Conservation (phyloP, 257 asterid genomes). For the Solanum sejunctum region DNA sequence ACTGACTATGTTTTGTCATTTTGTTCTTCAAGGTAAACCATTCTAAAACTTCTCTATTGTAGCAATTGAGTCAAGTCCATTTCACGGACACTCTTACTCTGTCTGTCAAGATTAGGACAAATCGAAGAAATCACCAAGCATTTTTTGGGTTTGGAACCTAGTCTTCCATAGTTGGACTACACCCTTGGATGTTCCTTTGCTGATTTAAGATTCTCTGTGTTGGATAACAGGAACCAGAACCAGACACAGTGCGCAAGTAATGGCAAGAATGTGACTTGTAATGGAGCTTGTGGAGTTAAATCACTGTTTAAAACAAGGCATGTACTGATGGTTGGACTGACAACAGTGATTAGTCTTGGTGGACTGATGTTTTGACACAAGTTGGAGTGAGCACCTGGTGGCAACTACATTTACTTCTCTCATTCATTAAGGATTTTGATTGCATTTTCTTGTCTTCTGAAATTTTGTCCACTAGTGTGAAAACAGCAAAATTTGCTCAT, state of each 20-base stretch:
- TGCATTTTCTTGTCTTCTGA: background rate
- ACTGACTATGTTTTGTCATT: conserved; percentile 39
- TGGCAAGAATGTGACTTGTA: conserved; percentile 29
- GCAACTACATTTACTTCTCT: background rate
- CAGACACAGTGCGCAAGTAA: conserved; percentile 50
- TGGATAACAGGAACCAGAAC: conserved; percentile 36
- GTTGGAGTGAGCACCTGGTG: background rate
- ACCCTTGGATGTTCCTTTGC: background rate
- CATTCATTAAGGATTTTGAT: background rate
- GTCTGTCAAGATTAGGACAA: background rate
- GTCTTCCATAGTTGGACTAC: background rate
- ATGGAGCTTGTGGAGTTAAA: conserved; percentile 16
- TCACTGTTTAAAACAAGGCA: conserved; percentile 10
- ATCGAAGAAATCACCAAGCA: background rate
- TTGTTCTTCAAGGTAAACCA: conserved; percentile 37
- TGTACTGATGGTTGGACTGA: conserved; percentile 12
- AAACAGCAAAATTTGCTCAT: background rate
- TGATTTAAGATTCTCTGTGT: background rate
- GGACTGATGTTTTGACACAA: conserved; percentile 1
- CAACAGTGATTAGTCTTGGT: conserved; percentile 11
- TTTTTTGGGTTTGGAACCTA: background rate
- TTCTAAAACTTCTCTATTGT: background rate
- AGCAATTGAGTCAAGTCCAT: background rate
- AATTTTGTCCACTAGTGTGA: background rate
- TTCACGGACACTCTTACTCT: background rate